phyloP scores from a whole-genome alignment of 2,329 filamentous ascomycete species.

The Chrysosporium queenslandicum region DNA sequence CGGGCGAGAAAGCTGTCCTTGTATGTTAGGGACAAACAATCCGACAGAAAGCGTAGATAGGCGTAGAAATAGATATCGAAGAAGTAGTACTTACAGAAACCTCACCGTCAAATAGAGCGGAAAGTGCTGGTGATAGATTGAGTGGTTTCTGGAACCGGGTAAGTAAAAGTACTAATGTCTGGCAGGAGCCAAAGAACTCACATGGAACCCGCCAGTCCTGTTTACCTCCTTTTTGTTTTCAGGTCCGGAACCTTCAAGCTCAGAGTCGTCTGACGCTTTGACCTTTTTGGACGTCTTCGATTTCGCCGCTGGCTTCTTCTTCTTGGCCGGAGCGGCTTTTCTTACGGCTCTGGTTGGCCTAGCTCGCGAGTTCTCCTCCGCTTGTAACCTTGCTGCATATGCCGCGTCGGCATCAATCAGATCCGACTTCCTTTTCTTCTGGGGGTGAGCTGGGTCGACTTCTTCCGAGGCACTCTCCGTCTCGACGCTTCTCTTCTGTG shows the following conservation, averaged over 20 bases:
- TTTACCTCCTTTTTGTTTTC: conserved; percentile 52
- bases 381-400: conserved; percentile 78
- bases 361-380: conserved; percentile 72
- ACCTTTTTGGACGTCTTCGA: conserved; percentile 56
- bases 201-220: conserved; percentile 83
- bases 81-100: conserved; percentile 30
- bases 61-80: background rate
- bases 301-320: conserved; percentile 48
- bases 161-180: background rate
- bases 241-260: conserved; percentile 55
- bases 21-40: conserved; percentile 12
- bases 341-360: conserved; percentile 68
- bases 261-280: conserved; percentile 69
- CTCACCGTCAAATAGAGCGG: conserved; percentile 38
- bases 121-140: conserved; percentile 37
- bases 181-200: conserved; percentile 32
- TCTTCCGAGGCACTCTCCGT: conserved; percentile 35
- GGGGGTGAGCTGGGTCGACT: conserved; percentile 36
- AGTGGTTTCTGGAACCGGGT: conserved; percentile 35
- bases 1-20: conserved; percentile 67
- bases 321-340: conserved; percentile 52
- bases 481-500: conserved; percentile 35
- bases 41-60: conserved; percentile 14
- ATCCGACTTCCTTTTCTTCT: conserved; percentile 57
- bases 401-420: conserved; percentile 72